Conservation (phyloP, 306 rosid species). For the Sechiopsis laciniata region DNA sequence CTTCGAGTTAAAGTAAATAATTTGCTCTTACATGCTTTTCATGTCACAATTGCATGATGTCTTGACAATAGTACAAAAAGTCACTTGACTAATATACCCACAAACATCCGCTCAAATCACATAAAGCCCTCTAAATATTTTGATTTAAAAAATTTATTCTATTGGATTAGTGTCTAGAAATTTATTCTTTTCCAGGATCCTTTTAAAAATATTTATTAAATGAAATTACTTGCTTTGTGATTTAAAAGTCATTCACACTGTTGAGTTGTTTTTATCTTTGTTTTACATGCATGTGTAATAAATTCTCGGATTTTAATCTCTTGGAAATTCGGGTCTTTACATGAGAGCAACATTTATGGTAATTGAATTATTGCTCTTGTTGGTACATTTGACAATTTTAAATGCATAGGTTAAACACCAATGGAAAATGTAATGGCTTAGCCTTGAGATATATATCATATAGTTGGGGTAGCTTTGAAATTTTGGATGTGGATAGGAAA, state of each 20-base stretch:
- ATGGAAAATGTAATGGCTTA: background rate
- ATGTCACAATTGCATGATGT: background rate
- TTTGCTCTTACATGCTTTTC: slow-evolving; percentile 15
- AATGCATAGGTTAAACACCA: slow-evolving; percentile 10
- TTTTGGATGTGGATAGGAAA: background rate
- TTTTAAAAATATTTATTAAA: too few relatives aligned
- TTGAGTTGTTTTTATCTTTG: too few relatives aligned
- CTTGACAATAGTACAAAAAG: background rate
- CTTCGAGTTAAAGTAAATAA: background rate
- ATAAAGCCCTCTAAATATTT: background rate
- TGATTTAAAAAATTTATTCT: background rate
- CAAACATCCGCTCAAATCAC: background rate
- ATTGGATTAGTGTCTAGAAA: too few relatives aligned
- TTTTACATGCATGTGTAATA: too few relatives aligned
- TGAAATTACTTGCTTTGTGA: too few relatives aligned
- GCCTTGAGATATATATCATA: background rate
- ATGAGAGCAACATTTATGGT: too few relatives aligned
- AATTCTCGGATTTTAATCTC: too few relatives aligned
- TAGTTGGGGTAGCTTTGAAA: slow-evolving; percentile 23
- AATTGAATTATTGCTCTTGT: background rate
- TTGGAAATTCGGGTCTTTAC: too few relatives aligned
- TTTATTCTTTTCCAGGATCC: too few relatives aligned
- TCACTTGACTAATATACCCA: background rate
- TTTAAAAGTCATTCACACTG: too few relatives aligned
- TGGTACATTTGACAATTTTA: background rate